Evolutionary conservation across 1,284 basidiomycete species (phyloP).

Genomic region (Leccinum pachyderme): DNA sequence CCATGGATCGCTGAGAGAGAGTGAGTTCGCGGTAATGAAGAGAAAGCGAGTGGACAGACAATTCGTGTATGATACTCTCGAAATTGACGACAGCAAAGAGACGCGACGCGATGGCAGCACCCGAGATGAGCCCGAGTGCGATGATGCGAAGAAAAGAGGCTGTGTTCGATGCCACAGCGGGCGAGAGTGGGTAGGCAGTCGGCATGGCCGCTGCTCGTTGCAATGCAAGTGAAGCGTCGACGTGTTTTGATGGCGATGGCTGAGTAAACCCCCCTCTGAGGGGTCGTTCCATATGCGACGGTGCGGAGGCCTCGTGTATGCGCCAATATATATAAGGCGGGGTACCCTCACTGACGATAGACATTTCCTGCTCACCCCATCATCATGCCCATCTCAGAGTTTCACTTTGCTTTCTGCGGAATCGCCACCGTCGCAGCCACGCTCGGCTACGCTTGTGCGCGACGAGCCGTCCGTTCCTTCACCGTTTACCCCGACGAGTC

Average conservation of each 20-base stretch:
- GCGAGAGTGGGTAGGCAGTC: constrained; percentile 68
- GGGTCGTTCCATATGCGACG: no score
- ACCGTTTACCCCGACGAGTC: constrained; percentile 11
- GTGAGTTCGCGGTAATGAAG: no score
- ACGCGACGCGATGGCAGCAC: constrained; percentile 91
- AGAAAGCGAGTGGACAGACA: constrained; percentile 53
- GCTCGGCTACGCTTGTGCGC: constrained; percentile 52
- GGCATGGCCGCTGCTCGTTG: constrained; percentile 46
- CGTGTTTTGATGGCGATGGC: constrained; percentile 8
- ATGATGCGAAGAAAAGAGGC: constrained; percentile 84
- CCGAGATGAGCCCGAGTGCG: constrained; percentile 85
- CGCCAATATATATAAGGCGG: no score
- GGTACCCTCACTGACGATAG: neutral
- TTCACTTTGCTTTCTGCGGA: constrained; percentile 52
- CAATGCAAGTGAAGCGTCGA: constrained; percentile 1
- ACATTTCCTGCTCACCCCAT: constrained; percentile 7
- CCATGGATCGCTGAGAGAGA: constrained; percentile 82
- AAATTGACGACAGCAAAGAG: constrained; percentile 98
- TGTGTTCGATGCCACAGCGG: constrained; percentile 74
- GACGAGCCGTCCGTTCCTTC: constrained; percentile 34
- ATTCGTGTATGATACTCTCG: constrained; percentile 99
- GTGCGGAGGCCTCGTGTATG: no score
- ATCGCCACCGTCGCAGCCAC: constrained; percentile 58
- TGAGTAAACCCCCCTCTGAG: no score
- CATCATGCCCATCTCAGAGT: constrained; percentile 33